Evolutionary conservation across 169 alveolate genomes (phyloP).

Genomic region (Plasmodium malariae): DNA sequence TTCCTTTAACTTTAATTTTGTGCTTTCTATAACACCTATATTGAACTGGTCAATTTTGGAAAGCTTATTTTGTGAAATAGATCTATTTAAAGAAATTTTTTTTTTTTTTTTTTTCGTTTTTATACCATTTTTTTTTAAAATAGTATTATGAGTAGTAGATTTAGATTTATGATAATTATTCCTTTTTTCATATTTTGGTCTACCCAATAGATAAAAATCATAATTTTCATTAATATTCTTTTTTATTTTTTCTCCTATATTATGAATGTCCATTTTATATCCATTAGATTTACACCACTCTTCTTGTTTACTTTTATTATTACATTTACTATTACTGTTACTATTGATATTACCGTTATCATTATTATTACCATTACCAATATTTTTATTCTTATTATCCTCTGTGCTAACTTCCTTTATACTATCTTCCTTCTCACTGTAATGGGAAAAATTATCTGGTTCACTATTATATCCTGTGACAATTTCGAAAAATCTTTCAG

Average conservation of each 20-base stretch:
- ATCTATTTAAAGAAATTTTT: conserved; percentile 15
- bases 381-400: too few relatives aligned
- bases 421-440: background rate
- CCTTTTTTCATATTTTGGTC: conserved; percentile 38
- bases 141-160: conserved; percentile 55
- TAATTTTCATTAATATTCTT: conserved; percentile 25
- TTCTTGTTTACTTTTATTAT: conserved; percentile 1
- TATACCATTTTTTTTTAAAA: conserved; percentile 53
- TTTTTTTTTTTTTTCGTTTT: conserved; percentile 12
- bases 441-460: conserved; percentile 17
- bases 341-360: too few relatives aligned
- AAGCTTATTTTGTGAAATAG: conserved; percentile 14
- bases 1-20: conserved; percentile 37
- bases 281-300: background rate
- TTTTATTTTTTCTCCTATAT: conserved; percentile 41
- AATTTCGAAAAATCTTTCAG: conserved; percentile 64
- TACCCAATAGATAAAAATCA: conserved; percentile 37
- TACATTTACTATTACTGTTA: too few relatives aligned
- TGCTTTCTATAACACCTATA: conserved; percentile 25
- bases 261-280: conserved; percentile 8
- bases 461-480: conserved; percentile 67
- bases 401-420: background rate
- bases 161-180: conserved; percentile 21
- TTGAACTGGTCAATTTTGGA: background rate
- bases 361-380: too few relatives aligned